Percentiles rank a stretch among this genome's conserved stretches.
Conservation (phyloP, 768 basidiomycete species). For the Boletus subparvulus region DNA sequence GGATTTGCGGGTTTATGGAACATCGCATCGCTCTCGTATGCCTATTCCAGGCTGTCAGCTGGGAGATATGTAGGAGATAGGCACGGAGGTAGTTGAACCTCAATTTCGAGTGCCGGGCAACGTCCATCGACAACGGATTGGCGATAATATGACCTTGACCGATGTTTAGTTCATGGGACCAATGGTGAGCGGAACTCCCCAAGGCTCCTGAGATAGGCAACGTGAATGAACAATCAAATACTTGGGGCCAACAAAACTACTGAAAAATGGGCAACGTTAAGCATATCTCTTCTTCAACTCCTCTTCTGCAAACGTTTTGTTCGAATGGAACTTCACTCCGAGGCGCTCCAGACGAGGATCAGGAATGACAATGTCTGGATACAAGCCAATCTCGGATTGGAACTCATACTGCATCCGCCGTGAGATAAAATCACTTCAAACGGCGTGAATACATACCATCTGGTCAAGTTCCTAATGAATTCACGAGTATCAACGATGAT, state of each 20-base stretch:
- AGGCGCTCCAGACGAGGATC: conserved; percentile 28
- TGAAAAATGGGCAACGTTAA: background rate
- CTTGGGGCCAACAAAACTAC: background rate
- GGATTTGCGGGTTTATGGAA: background rate
- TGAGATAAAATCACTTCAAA: background rate
- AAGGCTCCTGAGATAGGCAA: background rate
- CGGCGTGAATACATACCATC: conserved; percentile 19
- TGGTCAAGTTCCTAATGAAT: conserved; percentile 21
- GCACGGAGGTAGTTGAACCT: too few species aligned
- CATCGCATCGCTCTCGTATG: too few species aligned
- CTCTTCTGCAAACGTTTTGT: conserved; percentile 17
- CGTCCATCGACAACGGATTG: too few species aligned
- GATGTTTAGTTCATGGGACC: too few species aligned
- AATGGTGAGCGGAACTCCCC: too few species aligned
- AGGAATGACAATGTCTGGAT: conserved; percentile 17
- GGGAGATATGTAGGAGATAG: too few species aligned
- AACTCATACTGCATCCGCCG: conserved; percentile 16
- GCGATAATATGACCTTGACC: too few species aligned
- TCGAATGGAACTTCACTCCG: conserved; percentile 28
- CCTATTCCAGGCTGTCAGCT: background rate
- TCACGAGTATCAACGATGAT: background rate
- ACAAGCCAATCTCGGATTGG: conserved; percentile 28
- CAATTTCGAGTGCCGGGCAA: too few species aligned
- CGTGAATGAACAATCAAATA: background rate
- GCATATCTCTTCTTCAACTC: conserved; percentile 20